Evolutionary conservation across 2,329 filamentous ascomycete genomes (phyloP).

Genomic region (Xylaria sp.): DNA sequence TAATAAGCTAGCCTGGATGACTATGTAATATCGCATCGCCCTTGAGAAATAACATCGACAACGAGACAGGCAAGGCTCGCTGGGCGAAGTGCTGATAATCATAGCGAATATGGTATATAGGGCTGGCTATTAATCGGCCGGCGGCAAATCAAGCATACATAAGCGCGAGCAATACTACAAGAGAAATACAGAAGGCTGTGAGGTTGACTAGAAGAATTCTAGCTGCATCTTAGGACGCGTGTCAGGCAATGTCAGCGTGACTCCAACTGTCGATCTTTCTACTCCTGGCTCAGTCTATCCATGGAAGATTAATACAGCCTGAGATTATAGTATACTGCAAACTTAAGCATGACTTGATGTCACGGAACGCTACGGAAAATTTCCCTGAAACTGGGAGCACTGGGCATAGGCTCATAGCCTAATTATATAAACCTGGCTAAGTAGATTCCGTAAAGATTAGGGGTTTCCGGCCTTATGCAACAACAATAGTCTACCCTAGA

Average conservation of each 20-base stretch:
- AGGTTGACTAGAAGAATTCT: background rate
- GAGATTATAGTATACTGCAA: background rate
- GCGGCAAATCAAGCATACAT: background rate
- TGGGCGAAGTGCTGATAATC: background rate
- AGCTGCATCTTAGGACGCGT: background rate
- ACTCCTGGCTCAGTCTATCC: background rate
- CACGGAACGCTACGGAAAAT: no score
- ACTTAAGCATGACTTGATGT: background rate
- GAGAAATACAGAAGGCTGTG: background rate
- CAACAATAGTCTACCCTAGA: no score
- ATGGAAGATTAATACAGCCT: background rate
- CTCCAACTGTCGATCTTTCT: background rate
- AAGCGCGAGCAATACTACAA: background rate
- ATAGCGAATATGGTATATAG: background rate
- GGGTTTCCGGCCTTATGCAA: no score
- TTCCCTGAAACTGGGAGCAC: no score
- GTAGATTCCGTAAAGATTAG: no score
- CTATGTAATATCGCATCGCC: background rate
- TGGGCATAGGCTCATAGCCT: no score
- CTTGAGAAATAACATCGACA: background rate
- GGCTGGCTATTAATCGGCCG: background rate
- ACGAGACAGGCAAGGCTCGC: background rate
- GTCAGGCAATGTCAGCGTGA: background rate
- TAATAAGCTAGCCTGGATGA: background rate
- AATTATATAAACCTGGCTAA: no score